Percentiles rank a stretch among this genome's conserved stretches.
phyloP scores from a whole-genome alignment of 352 stramenopile genomes.

The Globisporangium heterothallicum region DNA sequence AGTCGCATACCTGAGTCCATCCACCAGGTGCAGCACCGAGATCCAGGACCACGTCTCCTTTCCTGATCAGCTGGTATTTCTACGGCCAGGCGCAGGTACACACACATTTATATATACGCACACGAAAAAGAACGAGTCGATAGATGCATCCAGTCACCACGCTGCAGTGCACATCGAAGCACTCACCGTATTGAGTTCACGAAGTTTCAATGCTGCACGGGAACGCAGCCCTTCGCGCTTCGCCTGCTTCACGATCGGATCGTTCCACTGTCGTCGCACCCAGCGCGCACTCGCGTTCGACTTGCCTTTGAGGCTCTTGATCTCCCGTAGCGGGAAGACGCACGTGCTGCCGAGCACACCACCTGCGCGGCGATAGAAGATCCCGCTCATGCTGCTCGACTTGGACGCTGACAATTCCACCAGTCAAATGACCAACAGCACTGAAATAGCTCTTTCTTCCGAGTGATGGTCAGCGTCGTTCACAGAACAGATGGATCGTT shows the following conservation, averaged over 20 bases:
- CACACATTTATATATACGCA: neutral
- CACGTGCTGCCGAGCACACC: constrained; percentile 6
- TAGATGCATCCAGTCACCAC: neutral
- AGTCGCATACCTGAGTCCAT: constrained; percentile 64
- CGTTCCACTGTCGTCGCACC: constrained; percentile 80
- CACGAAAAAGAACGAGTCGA: neutral
- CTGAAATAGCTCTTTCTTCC: neutral
- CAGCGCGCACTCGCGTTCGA: constrained; percentile 78
- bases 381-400: constrained; percentile 15
- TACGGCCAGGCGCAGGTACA: too few species aligned
- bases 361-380: constrained; percentile 14
- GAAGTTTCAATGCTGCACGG: constrained; percentile 76
- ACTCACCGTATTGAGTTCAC: constrained; percentile 69
- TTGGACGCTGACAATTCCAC: neutral
- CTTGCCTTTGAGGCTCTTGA: constrained; percentile 82
- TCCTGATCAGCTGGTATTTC: constrained; percentile 63
- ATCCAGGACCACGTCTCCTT: constrained; percentile 72
- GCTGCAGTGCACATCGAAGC: neutral
- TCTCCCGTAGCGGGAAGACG: constrained; percentile 26
- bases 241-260: constrained; percentile 81
- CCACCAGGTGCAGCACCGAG: constrained; percentile 78
- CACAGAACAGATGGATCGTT: neutral
- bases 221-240: constrained; percentile 80
- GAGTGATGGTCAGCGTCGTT: neutral
- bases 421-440: constrained; percentile 4